These are phyloP conservation scores for Diplocarpon mali DNA, from an alignment of 2,329 filamentous ascomycete genomes.

Conservation along the genomic window DNA sequence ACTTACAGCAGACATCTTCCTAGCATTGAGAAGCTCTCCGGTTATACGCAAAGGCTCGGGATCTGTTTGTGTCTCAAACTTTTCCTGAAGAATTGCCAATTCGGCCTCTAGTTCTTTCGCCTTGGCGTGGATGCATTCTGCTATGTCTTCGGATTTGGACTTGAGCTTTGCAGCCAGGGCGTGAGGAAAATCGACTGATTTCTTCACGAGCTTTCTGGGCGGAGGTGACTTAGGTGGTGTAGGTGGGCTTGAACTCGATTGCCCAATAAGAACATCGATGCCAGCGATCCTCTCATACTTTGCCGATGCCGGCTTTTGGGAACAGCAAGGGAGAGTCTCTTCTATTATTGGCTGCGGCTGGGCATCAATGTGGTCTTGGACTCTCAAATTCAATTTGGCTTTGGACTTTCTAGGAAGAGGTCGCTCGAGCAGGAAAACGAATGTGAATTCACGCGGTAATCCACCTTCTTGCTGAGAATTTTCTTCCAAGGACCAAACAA, in stretches of 20 bases:
- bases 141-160: not conserved
- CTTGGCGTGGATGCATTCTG: constrained; percentile 2
- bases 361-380: not conserved
- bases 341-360: not conserved
- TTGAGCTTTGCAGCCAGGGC: not conserved
- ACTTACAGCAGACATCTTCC: not conserved
- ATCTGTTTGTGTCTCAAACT: not conserved
- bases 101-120: constrained; percentile 1
- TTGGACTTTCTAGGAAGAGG: constrained; percentile 3
- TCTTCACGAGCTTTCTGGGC: constrained; percentile 1
- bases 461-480: constrained; percentile 37
- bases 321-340: not conserved
- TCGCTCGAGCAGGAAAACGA: constrained; percentile 34
- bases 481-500: constrained; percentile 40
- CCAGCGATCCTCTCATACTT: constrained; percentile 4
- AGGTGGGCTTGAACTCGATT: not conserved
- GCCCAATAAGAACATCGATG: not conserved
- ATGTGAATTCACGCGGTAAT: constrained; percentile 39
- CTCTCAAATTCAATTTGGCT: not conserved
- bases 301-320: not conserved
- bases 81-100: not conserved
- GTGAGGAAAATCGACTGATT: not conserved
- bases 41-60: constrained; percentile 1
- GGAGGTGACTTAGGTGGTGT: constrained; percentile 1
- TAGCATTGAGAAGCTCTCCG: constrained; percentile 1